phyloP scores from a whole-genome alignment of 75 land plant species.

The Selaginella tamariscina region DNA sequence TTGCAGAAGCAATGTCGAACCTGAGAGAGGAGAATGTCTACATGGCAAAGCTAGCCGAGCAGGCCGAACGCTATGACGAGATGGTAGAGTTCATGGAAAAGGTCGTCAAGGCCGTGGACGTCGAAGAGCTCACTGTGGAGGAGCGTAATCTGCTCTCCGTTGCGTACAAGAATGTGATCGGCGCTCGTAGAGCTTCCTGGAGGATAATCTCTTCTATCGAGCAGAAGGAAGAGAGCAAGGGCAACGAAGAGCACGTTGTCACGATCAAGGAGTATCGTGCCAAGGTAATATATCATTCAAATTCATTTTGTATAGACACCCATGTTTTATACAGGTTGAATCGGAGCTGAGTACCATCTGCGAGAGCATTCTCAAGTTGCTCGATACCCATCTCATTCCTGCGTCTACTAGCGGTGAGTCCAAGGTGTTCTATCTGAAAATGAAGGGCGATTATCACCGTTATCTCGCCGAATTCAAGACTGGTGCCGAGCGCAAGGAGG shows the following conservation, averaged over 20 bases:
- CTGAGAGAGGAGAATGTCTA: slow-evolving; percentile 34
- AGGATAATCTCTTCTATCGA: slow-evolving; percentile 32
- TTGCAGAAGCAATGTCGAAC: slow-evolving; percentile 10
- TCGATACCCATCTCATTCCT: slow-evolving; percentile 39
- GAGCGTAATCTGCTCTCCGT: slow-evolving; percentile 52
- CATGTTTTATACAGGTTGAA: too few species aligned
- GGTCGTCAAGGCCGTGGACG: slow-evolving; percentile 30
- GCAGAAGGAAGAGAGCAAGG: slow-evolving; percentile 39
- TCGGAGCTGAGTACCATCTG: slow-evolving; percentile 40
- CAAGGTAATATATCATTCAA: too few species aligned
- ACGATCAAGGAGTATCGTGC: slow-evolving; percentile 43
- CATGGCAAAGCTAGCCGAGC: slow-evolving; percentile 41
- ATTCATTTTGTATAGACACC: too few species aligned
- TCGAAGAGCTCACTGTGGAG: slow-evolving; percentile 42
- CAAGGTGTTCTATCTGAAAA: slow-evolving; percentile 58
- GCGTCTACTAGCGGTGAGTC: slow-evolving; percentile 40
- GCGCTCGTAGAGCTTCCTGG: slow-evolving; percentile 58
- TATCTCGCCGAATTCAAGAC: slow-evolving; percentile 42
- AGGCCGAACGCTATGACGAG: slow-evolving; percentile 57
- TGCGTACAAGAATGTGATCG: slow-evolving; percentile 32
- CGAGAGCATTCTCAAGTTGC: slow-evolving; percentile 32
- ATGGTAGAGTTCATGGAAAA: slow-evolving; percentile 59
- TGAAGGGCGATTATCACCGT: slow-evolving; percentile 39
- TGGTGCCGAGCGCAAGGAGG: slow-evolving; percentile 47
- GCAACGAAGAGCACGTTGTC: slow-evolving; percentile 47